phyloP scores from a whole-genome alignment of 73 alveolate species.

The Paramecium pentaurelia region DNA sequence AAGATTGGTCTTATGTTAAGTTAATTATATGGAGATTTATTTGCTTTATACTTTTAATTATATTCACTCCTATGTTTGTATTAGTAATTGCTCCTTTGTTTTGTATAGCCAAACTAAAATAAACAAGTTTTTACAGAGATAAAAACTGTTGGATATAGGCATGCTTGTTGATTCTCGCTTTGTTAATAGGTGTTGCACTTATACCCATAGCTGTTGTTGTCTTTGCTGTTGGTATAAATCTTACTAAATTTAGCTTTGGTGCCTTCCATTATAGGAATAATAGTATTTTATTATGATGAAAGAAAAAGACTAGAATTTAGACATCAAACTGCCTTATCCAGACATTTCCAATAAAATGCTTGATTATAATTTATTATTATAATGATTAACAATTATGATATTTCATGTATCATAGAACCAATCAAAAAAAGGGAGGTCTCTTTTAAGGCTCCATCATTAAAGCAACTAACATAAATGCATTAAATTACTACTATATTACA shows the following conservation, averaged over 20 bases:
- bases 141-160: not conserved
- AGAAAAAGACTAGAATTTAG: not conserved
- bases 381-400: not conserved
- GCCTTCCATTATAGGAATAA: not conserved
- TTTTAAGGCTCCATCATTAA: too few relatives aligned
- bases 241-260: not conserved
- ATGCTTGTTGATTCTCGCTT: not conserved
- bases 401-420: not conserved
- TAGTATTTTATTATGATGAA: not conserved
- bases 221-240: not conserved
- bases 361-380: not conserved
- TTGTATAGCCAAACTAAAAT: not conserved
- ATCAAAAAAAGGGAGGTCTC: too few relatives aligned
- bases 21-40: not conserved
- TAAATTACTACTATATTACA: not conserved
- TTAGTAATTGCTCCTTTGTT: not conserved
- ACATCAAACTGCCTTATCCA: not conserved
- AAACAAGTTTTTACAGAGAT: not conserved
- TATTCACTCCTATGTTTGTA: not conserved
- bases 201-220: not conserved
- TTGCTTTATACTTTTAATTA: not conserved
- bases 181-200: not conserved
- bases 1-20: slow-evolving; percentile 1
- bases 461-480: too few relatives aligned
- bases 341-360: not conserved